Conservation (phyloP, 2,329 filamentous ascomycete species). For the Sclerotiophoma versabilis region DNA sequence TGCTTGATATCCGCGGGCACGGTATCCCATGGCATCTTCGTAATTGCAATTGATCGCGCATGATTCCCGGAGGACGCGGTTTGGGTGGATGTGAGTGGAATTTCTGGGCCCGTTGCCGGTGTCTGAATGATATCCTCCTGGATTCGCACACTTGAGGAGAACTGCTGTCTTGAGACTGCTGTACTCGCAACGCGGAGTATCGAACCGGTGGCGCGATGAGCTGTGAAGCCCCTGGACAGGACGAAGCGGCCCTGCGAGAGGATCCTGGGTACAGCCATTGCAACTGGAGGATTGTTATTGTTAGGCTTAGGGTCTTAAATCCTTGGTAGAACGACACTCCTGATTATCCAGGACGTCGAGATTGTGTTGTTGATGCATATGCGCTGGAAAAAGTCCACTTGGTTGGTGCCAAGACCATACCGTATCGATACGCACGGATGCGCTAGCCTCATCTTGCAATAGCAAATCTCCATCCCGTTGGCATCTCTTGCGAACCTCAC, state of each 20-base stretch:
- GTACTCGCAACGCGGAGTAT: constrained; percentile 17
- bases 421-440: constrained; percentile 10
- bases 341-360: neutral
- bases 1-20: constrained; percentile 20
- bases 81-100: constrained; percentile 5
- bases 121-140: constrained; percentile 14
- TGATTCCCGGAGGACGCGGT: neutral
- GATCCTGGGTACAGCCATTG: constrained; percentile 27
- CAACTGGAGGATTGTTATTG: neutral
- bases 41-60: constrained; percentile 20
- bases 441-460: neutral
- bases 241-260: constrained; percentile 18
- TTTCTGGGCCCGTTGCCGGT: constrained; percentile 14
- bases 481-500: neutral
- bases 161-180: constrained; percentile 18
- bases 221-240: constrained; percentile 19
- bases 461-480: neutral
- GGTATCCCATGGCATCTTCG: constrained; percentile 16
- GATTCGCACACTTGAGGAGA: constrained; percentile 18
- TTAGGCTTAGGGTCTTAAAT: neutral
- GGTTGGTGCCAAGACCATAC: neutral
- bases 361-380: neutral
- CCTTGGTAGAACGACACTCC: neutral
- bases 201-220: constrained; percentile 19
- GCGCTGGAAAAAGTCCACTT: neutral